Evolutionary conservation across 2,329 filamentous ascomycete genomes (phyloP), one percentile per base, ranked within the genome.

Genomic region (Talaromyces pinophilus): DNA sequence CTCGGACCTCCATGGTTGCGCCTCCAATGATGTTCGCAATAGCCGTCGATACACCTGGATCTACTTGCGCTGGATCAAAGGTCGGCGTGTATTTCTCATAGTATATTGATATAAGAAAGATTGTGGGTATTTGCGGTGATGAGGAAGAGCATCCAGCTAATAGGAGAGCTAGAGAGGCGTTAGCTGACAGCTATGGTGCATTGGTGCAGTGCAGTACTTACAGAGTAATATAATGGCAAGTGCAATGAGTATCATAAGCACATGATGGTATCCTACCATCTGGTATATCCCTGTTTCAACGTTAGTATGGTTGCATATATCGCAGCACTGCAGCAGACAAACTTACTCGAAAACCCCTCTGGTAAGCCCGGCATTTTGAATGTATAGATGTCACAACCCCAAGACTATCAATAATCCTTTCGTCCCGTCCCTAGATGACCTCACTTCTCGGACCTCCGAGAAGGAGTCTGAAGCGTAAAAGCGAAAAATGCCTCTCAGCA

Each of bases 41-140:
- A 66, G 93, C 92, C 17, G 88, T 88, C 69, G 92, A 90, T 67
- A 95, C 90, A 67, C 90, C 92, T 68, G 96, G 96, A 78, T 97
- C 89, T 71, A 97, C 93, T 81, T 98, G 94, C 10, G 94, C 86
- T 5, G 92, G 91, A 72, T 92, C 88, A 71, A 94, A 94, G 33
- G 86, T 83, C 2, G 95, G 92, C 22, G 89, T 88, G 81, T 97
- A 97, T 69, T 87, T 84, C 77, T 96, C 84, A 83, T 97, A 99
- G 87, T 96, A 98, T 74, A 99, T 87, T n/a, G 93, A 97, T 71
- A 99, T 92, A 72, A 99, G 88, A 85, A 97, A 99, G 80, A 99
- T 98, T 76, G 90, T 89, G 30, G 95, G 95, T 73, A 99, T 97
- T 64, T 96, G 84, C 1, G 94, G 95, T 62, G 94, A 97, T 48